A percentile compares a stretch with the other conserved stretches of the same genome.
Evolutionary conservation across 169 alveolate species (phyloP).

Genomic region (Eimeria praecox): DNA sequence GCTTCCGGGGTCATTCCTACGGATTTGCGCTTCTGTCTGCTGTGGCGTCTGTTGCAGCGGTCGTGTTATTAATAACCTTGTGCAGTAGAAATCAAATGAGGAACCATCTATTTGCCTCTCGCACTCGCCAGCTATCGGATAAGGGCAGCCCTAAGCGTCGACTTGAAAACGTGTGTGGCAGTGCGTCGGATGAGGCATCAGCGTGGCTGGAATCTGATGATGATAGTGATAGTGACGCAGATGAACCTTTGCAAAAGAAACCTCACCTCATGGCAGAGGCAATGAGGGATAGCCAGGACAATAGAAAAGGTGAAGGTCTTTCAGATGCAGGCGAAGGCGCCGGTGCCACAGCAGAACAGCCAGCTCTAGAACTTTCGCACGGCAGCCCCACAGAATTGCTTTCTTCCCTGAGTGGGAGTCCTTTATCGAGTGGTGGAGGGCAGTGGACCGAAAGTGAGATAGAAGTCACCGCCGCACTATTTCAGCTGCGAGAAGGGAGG

Average conservation of each 20-base stretch:
- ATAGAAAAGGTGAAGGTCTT: not conserved
- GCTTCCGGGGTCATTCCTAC: not conserved
- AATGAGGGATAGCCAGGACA: not conserved
- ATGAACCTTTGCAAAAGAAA: not conserved
- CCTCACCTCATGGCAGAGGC: not conserved
- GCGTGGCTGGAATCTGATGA: not conserved
- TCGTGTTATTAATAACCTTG: not conserved
- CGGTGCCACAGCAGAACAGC: not conserved
- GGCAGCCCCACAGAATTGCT: not conserved
- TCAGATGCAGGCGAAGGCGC: not conserved
- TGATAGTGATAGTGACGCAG: not conserved
- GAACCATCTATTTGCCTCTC: not conserved
- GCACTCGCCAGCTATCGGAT: not conserved
- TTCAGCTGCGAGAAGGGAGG: not conserved
- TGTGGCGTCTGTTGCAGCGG: slow-evolving; percentile 27
- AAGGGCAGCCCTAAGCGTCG: not conserved
- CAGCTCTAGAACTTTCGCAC: not conserved
- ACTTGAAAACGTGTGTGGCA: not conserved
- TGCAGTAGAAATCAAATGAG: not conserved
- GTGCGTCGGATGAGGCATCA: not conserved
- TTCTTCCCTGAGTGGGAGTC: not conserved
- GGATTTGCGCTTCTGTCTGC: not conserved
- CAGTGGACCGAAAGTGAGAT: not conserved
- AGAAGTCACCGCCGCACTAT: not conserved
- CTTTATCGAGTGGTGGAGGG: no score